Evolutionary conservation across 2,329 filamentous ascomycete species (phyloP).

Genomic region (Ceratocystis cacaofunesta): DNA sequence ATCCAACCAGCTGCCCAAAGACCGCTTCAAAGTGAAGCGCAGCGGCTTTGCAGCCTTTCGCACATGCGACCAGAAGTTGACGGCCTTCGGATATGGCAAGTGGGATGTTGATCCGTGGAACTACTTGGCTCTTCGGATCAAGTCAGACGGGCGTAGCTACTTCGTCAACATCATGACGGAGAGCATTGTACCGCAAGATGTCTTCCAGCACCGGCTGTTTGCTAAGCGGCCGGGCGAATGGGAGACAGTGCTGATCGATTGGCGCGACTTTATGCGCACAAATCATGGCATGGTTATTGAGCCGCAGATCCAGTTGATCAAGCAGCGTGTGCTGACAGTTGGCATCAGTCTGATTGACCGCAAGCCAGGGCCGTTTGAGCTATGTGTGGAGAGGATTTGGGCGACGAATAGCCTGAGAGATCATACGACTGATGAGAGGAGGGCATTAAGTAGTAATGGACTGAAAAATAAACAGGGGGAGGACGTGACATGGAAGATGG

Average conservation of each 20-base stretch:
- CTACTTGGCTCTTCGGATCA: constrained; percentile 76
- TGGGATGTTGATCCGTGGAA: constrained; percentile 86
- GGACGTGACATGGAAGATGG: constrained; percentile 17
- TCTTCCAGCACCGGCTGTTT: constrained; percentile 87
- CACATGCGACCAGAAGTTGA: constrained; percentile 60
- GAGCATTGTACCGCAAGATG: constrained; percentile 80
- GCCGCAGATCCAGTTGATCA: constrained; percentile 78
- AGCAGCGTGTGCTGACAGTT: constrained; percentile 70
- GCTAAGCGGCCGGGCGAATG: constrained; percentile 66
- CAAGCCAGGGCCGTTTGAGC: constrained; percentile 72
- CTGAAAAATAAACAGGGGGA: constrained; percentile 17
- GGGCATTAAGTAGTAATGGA: constrained; percentile 9
- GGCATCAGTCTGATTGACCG: constrained; percentile 84
- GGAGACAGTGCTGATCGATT: constrained; percentile 88
- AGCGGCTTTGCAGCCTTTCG: constrained; percentile 84
- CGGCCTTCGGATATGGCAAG: constrained; percentile 69
- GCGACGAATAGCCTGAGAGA: constrained; percentile 51
- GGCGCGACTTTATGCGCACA: constrained; percentile 86
- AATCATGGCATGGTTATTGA: constrained; percentile 87
- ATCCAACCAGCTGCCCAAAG: constrained; percentile 64
- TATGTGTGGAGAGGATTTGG: constrained; percentile 77
- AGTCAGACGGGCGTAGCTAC: constrained; percentile 82
- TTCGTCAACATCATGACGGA: constrained; percentile 94
- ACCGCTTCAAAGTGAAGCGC: constrained; percentile 59
- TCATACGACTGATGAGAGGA: constrained; percentile 10